These are phyloP conservation scores for Colletotrichum liriopes DNA, from an alignment of 2,329 filamentous ascomycete species.

Conservation along the genomic window DNA sequence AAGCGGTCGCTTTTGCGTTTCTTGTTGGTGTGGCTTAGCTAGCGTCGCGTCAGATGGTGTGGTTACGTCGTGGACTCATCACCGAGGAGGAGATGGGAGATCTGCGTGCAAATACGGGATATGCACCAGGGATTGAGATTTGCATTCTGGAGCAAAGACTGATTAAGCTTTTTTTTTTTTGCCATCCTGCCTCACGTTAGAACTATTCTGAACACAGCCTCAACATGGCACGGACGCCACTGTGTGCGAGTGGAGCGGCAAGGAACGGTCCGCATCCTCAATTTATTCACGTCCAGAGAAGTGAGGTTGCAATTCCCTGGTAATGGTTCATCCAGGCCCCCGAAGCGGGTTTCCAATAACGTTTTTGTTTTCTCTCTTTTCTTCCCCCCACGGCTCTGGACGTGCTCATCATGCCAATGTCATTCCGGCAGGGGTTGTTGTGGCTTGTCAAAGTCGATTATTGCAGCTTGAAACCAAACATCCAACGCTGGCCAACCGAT, in stretches of 20 bases:
- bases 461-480: neutral
- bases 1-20: constrained; percentile 27
- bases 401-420: neutral
- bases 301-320: neutral
- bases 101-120: neutral
- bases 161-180: constrained; percentile 5
- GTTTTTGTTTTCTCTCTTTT: neutral
- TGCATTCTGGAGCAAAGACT: neutral
- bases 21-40: constrained; percentile 9
- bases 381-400: neutral
- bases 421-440: neutral
- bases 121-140: neutral
- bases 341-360: neutral
- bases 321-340: neutral
- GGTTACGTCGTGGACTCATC: constrained; percentile 16
- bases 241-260: neutral
- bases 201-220: neutral
- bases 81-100: neutral
- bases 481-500: neutral
- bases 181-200: neutral
- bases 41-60: neutral
- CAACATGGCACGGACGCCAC: neutral
- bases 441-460: neutral
- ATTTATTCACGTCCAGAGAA: neutral
- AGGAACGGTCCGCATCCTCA: neutral